Evolutionary conservation across 2,329 filamentous ascomycete genomes (phyloP), one percentile per base, ranked within the genome.

Genomic region (Neopestalotiopsis clavispora): DNA sequence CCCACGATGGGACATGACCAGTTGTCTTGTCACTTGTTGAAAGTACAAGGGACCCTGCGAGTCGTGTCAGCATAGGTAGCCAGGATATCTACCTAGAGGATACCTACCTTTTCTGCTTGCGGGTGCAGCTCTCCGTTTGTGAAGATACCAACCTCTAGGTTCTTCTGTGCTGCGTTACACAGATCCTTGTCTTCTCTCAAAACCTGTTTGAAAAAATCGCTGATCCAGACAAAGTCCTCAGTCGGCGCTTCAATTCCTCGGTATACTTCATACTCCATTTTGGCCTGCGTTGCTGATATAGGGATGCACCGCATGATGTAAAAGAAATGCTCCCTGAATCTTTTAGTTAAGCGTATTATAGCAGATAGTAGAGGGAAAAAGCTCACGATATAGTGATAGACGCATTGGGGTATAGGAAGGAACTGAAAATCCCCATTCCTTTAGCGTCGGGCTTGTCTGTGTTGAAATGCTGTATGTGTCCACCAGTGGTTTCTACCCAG

Each of bases 141-240:
- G 70, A 90, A 91, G 66, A 90, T 83, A 7, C 88, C 88, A 0
- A 85, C 82, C 75, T 88, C 87, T 72, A 91, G 82, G 76, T 91
- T 91, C 76, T 82, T 84, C 75, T 91, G 89, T 1, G 87, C 84
- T 10, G 83, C 83, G 71, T 84, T 81, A 79, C 89, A 91, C 32
- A 91, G 85, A 7, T 85, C 81, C 74, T 91, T 91, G 80, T 91
- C 89, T 77, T 91, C 89, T 1, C 83, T 83, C 86, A 91, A 87
- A 77, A 91, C 85, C 52, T 86, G 85, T 77, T 88, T 88, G 81
- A 90, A 91, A 73, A 90, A 86, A 59, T 85, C 78, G 76, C 83
- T 85, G 77, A 91, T 87, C 66, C 81, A 78, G 14, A 83, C 78
- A 75, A 91, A 91, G 69, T 89, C 85, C 32, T 85, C 84, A 12